These are phyloP conservation scores for Saccharomycopsis hybrid DNA, from an alignment of 1,139 yeast species.

Conservation along the genomic window DNA sequence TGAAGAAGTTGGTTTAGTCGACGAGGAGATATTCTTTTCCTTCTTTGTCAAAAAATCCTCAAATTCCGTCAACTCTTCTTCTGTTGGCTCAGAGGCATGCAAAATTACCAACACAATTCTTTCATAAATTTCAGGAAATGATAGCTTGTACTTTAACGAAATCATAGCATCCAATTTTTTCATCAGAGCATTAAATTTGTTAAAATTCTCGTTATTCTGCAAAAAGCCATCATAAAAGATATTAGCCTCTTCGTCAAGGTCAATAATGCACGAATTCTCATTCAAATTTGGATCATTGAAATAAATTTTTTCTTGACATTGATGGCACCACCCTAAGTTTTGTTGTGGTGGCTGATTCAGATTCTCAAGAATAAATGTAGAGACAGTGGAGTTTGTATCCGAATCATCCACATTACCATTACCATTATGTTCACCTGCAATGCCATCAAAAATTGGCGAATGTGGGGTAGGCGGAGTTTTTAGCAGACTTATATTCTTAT, in stretches of 20 bases:
- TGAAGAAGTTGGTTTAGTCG: neutral
- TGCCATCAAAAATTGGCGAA: neutral
- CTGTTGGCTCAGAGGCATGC: constrained; percentile 54
- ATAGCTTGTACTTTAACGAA: constrained; percentile 34
- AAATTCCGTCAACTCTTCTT: constrained; percentile 22
- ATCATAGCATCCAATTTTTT: constrained; percentile 26
- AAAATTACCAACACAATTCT: constrained; percentile 67
- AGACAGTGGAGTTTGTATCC: constrained; percentile 7
- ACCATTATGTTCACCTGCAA: neutral
- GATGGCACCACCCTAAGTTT: no score
- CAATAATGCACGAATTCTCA: constrained; percentile 18
- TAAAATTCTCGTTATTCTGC: constrained; percentile 10
- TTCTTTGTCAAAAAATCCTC: constrained; percentile 1
- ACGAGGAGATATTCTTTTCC: neutral
- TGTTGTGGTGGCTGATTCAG: no score
- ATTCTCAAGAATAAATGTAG: neutral
- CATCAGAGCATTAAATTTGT: constrained; percentile 5
- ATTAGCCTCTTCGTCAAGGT: constrained; percentile 12
- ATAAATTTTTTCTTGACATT: constrained; percentile 6
- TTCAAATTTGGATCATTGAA: constrained; percentile 14
- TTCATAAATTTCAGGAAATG: constrained; percentile 58
- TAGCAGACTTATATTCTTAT: neutral
- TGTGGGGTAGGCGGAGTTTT: neutral
- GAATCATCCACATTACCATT: neutral
- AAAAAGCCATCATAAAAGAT: constrained; percentile 16